These are phyloP conservation scores for Petunia hybrid DNA, from an alignment of 305 asterid genomes.

Conservation along the genomic window DNA sequence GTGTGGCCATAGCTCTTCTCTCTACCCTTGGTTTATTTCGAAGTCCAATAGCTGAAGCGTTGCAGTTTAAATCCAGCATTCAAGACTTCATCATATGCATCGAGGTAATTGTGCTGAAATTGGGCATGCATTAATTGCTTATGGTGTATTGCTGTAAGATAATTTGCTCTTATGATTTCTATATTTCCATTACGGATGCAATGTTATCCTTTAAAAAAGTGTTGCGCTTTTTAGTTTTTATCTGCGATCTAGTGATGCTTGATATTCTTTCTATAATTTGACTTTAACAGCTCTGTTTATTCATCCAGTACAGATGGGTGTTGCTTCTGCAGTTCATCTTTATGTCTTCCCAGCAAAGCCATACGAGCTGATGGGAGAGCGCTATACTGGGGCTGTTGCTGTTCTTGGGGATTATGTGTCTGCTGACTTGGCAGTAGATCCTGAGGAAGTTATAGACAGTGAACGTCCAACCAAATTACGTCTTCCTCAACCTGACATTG, in stretches of 20 bases:
- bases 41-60: constrained; percentile 86
- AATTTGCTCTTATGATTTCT: constrained; percentile 15
- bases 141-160: not conserved
- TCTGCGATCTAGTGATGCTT: constrained; percentile 12
- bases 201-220: not conserved
- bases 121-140: constrained; percentile 6
- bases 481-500: constrained; percentile 81
- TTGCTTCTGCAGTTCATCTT: constrained; percentile 91
- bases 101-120: constrained; percentile 69
- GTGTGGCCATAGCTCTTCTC: constrained; percentile 87
- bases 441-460: constrained; percentile 97
- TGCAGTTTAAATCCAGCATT: constrained; percentile 84
- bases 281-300: constrained; percentile 60
- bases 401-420: constrained; percentile 98
- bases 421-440: constrained; percentile 87
- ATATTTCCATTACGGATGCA: not conserved
- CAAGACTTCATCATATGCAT: constrained; percentile 96
- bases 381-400: constrained; percentile 76
- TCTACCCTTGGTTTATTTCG: constrained; percentile 73
- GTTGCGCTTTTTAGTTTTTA: constrained; percentile 20
- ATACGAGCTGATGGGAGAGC: constrained; percentile 90
- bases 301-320: constrained; percentile 99
- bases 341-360: constrained; percentile 98
- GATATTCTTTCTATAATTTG: constrained; percentile 35
- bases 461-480: constrained; percentile 94